These are phyloP conservation scores for Fusarium drepaniforme DNA, from an alignment of 2,329 filamentous ascomycete species.

Conservation along the genomic window DNA sequence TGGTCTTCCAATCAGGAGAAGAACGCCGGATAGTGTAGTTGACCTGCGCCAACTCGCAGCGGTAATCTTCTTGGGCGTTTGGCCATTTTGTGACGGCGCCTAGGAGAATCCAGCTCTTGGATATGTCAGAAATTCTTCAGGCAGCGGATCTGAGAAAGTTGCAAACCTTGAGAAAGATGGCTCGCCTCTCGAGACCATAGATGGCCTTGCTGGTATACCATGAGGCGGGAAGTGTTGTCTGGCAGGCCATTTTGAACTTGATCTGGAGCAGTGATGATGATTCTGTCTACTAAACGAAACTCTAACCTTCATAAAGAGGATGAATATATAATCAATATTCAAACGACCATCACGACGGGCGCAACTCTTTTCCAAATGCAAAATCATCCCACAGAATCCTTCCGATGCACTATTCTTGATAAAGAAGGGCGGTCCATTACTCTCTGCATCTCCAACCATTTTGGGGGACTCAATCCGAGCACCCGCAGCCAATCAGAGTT, in stretches of 20 bases:
- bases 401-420: background rate
- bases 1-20: background rate
- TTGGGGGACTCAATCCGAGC: background rate
- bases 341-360: background rate
- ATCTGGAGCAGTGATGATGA: background rate
- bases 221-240: conserved; percentile 32
- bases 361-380: background rate
- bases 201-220: conserved; percentile 34
- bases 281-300: background rate
- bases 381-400: background rate
- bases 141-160: fast-evolving
- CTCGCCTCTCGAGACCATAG: conserved; percentile 20
- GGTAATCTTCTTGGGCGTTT: conserved; percentile 15
- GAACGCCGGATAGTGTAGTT: conserved; percentile 7
- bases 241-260: conserved; percentile 6
- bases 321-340: background rate
- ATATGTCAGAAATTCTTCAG: background rate
- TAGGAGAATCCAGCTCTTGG: conserved; percentile 28
- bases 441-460: background rate
- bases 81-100: conserved; percentile 24
- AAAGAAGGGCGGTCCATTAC: background rate
- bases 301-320: background rate
- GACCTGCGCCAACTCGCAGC: conserved; percentile 23
- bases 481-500: background rate
- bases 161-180: conserved; percentile 26